Conservation (phyloP, 129 eudicot genomes). For the Chrysanthemum seticuspe region DNA sequence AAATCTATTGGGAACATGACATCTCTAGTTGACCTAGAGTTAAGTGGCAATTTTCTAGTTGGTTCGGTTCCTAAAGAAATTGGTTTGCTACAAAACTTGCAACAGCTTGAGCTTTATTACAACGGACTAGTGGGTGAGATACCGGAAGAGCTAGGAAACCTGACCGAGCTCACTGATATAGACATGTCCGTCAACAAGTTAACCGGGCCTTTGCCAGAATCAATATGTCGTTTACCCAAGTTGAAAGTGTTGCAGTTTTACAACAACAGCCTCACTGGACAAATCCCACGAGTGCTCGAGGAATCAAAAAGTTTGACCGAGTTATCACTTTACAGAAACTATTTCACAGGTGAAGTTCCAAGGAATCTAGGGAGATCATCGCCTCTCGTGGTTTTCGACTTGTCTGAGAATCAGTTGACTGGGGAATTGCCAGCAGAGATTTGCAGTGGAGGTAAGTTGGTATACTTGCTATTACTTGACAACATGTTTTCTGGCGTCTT, state of each 20-base stretch:
- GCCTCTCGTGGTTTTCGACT: constrained; percentile 48
- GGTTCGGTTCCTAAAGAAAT: constrained; percentile 66
- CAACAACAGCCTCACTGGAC: constrained; percentile 78
- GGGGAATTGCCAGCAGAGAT: constrained; percentile 60
- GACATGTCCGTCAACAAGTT: constrained; percentile 75
- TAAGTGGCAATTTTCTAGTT: constrained; percentile 54
- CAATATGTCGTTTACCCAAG: constrained; percentile 67
- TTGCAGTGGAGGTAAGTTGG: constrained; percentile 72
- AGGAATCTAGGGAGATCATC: constrained; percentile 60
- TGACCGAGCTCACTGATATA: constrained; percentile 54
- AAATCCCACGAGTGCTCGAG: constrained; percentile 55
- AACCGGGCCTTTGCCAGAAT: constrained; percentile 56
- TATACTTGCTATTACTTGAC: constrained; percentile 56
- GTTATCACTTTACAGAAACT: constrained; percentile 68
- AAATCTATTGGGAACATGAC: constrained; percentile 73
- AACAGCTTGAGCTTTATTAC: constrained; percentile 70
- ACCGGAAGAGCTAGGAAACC: constrained; percentile 75
- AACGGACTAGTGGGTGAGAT: constrained; percentile 60
- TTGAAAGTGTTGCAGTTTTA: constrained; percentile 62
- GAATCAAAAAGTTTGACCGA: constrained; percentile 48
- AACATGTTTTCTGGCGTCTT: constrained; percentile 64
- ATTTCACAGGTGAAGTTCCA: constrained; percentile 71
- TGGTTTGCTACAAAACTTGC: constrained; percentile 55
- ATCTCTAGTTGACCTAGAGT: constrained; percentile 75
- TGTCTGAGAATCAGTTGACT: constrained; percentile 69